Percentiles rank a stretch among this genome's conserved stretches.
Conservation (phyloP, 441 rosid species). For the Cnidoscolus chayamansa region DNA sequence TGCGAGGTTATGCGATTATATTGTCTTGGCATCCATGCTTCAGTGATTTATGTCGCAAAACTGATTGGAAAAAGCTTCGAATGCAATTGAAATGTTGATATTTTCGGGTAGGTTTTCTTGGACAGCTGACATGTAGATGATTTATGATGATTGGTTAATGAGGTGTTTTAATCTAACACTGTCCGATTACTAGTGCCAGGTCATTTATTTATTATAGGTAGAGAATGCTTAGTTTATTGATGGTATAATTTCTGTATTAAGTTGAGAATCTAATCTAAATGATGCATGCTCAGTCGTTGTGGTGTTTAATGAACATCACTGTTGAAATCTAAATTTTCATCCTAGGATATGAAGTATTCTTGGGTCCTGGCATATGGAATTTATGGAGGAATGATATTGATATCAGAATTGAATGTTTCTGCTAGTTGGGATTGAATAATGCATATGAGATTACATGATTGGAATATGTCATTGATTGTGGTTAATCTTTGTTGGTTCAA, state of each 20-base stretch:
- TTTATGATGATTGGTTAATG: conserved; percentile 12
- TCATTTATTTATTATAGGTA: background rate
- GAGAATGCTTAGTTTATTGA: background rate
- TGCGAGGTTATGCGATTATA: background rate
- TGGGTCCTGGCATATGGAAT: too few species aligned
- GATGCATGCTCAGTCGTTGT: background rate
- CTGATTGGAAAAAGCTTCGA: background rate
- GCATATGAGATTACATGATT: background rate
- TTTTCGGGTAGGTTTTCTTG: background rate
- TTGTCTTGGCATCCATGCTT: background rate
- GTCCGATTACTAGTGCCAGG: background rate
- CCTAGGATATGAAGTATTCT: background rate
- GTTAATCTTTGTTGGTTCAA: background rate
- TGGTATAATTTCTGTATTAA: background rate
- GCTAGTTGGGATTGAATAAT: background rate
- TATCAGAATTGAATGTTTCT: background rate
- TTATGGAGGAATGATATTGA: background rate
- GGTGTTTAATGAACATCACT: background rate
- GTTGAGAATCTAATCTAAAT: background rate
- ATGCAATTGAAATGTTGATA: conserved; percentile 7
- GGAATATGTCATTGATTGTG: background rate
- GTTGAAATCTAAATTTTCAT: background rate
- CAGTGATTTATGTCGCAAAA: conserved; percentile 2
- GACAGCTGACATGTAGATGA: conserved; percentile 10
- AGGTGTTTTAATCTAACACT: conserved; percentile 1